Percentiles rank a stretch among this genome's conserved stretches.
phyloP scores from a whole-genome alignment of 139 green algal genomes.

The Chlorella sorokiniana region DNA sequence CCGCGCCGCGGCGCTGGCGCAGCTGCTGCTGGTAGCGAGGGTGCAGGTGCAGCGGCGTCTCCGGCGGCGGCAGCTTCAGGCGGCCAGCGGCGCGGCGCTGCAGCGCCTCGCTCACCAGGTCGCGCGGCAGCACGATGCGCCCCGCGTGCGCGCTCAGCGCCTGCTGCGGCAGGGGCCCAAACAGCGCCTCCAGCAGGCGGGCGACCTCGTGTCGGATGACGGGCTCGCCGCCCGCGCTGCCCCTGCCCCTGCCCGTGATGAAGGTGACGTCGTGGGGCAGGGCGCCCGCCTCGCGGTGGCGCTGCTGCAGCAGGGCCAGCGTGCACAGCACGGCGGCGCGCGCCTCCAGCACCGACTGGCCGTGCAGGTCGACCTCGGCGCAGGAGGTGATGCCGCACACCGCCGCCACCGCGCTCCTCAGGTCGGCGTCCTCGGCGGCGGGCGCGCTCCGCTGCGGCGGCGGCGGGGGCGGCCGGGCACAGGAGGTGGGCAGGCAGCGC shows the following conservation, averaged over 20 bases:
- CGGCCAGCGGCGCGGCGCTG: neutral
- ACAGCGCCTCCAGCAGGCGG: slow-evolving; percentile 32
- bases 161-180: neutral
- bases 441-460: slow-evolving; percentile 38
- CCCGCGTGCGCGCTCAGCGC: slow-evolving; percentile 19
- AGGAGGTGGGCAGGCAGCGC: too few relatives aligned
- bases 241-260: slow-evolving; percentile 35
- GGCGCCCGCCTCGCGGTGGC: neutral
- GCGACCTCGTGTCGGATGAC: slow-evolving; percentile 21
- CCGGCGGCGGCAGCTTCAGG: neutral
- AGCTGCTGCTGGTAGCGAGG: neutral
- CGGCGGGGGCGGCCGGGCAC: too few relatives aligned
- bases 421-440: slow-evolving; percentile 31
- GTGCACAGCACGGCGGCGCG: slow-evolving; percentile 58
- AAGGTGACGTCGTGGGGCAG: slow-evolving; percentile 24
- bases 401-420: slow-evolving; percentile 16
- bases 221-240: slow-evolving; percentile 22
- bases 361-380: slow-evolving; percentile 49
- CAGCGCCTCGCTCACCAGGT: slow-evolving; percentile 3
- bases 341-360: slow-evolving; percentile 46
- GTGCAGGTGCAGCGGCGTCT: neutral
- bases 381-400: slow-evolving; percentile 8
- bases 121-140: slow-evolving; percentile 28
- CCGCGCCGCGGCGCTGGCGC: too few relatives aligned
- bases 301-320: slow-evolving; percentile 40